A percentile compares a stretch with the other conserved stretches of the same genome.
These are phyloP conservation scores for Pleurotus ostreatus DNA, from an alignment of 768 basidiomycete species.

Conservation along the genomic window DNA sequence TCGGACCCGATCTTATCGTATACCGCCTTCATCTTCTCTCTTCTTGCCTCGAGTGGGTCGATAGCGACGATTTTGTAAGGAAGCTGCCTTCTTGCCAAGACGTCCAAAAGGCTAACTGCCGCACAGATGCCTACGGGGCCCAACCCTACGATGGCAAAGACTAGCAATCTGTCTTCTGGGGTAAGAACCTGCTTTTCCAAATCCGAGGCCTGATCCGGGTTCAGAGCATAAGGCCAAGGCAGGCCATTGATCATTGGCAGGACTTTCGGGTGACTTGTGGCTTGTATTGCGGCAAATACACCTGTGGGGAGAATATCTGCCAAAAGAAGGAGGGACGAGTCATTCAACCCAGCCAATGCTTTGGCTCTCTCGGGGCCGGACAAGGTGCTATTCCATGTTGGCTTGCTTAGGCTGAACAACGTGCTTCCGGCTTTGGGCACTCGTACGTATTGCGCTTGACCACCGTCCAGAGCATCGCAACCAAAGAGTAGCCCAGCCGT, in stretches of 20 bases:
- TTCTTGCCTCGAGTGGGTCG: slow-evolving; percentile 54
- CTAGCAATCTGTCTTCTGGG: slow-evolving; percentile 47
- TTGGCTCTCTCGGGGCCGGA: slow-evolving; percentile 30
- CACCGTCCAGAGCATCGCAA: slow-evolving; percentile 60
- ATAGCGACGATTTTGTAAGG: slow-evolving; percentile 59
- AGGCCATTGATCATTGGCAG: slow-evolving; percentile 52
- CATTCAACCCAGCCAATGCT: slow-evolving; percentile 42
- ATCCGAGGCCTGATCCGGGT: slow-evolving; percentile 16
- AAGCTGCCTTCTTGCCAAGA: slow-evolving; percentile 39
- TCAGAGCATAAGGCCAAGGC: slow-evolving; percentile 54
- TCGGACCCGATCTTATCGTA: slow-evolving; percentile 44
- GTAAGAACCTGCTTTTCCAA: slow-evolving; percentile 29
- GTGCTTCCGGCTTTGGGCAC: slow-evolving; percentile 81
- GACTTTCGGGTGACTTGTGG: slow-evolving; percentile 68
- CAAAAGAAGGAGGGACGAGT: slow-evolving; percentile 65
- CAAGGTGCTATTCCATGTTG: slow-evolving; percentile 41
- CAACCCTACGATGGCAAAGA: slow-evolving; percentile 66
- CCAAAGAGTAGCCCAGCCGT: slow-evolving; percentile 61
- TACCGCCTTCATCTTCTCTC: slow-evolving; percentile 57
- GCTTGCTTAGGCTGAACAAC: slow-evolving; percentile 56
- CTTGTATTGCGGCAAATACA: slow-evolving; percentile 71
- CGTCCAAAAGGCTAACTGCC: slow-evolving; percentile 59
- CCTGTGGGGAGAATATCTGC: slow-evolving; percentile 82
- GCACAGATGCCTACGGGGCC: slow-evolving; percentile 81
- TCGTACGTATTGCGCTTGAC: slow-evolving; percentile 77